Conservation (phyloP, 768 basidiomycete genomes). For the Boletus insuetus region DNA sequence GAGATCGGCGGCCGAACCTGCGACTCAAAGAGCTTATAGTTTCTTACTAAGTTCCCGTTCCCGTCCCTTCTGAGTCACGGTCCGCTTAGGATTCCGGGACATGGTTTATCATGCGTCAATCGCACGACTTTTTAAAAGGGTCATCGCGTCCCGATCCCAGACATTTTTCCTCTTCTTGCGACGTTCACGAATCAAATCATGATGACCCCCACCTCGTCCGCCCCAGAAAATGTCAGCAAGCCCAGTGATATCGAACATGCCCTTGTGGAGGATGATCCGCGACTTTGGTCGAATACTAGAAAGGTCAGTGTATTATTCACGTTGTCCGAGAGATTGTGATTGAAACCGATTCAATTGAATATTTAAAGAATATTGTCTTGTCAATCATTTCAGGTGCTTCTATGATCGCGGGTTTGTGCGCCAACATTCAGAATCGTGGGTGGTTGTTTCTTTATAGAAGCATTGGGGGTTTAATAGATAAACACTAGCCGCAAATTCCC, state of each 20-base stretch:
- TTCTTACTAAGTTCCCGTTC: too few species aligned
- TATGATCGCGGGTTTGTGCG: slow-evolving; percentile 28
- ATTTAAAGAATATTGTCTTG: slow-evolving; percentile 18
- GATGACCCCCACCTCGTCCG: too few species aligned
- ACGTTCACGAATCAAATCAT: not conserved
- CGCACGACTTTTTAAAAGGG: too few species aligned
- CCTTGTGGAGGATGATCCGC: slow-evolving; percentile 58
- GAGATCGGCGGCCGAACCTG: slow-evolving; percentile 9
- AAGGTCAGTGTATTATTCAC: slow-evolving; percentile 41
- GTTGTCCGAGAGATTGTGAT: not conserved
- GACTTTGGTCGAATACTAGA: slow-evolving; percentile 52
- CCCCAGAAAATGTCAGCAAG: too few species aligned
- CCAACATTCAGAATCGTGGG: slow-evolving; percentile 32
- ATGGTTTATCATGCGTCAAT: too few species aligned
- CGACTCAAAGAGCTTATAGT: not conserved
- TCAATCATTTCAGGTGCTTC: slow-evolving; percentile 28
- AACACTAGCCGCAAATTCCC: slow-evolving; percentile 57
- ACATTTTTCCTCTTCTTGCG: not conserved
- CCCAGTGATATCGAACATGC: slow-evolving; percentile 40
- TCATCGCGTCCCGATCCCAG: not conserved
- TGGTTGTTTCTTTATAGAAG: not conserved
- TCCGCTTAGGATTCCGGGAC: too few species aligned
- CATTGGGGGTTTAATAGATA: not conserved
- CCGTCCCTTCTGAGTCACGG: not conserved
- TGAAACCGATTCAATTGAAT: not conserved